Evolutionary conservation across 129 eudicot species (phyloP), one percentile per base, ranked within the genome.

Genomic region (Escallonia rubra): DNA sequence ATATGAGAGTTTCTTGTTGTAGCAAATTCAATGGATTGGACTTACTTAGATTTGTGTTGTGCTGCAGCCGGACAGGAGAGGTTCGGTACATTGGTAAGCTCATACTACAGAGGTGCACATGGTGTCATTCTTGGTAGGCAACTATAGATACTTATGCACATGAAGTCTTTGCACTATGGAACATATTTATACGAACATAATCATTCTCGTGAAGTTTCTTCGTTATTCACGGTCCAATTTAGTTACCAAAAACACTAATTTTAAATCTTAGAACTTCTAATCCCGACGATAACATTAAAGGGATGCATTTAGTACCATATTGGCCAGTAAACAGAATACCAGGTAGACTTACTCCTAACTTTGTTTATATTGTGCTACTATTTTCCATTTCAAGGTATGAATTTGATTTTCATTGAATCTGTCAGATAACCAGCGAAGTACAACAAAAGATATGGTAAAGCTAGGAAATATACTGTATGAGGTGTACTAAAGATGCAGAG

Each of bases 21-120:
- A 8, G 55, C 55, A 11, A 5, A 9, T 57, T 15, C 65, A 45
- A 11, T 41, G n/a, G 10, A 44, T 10, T 45, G 68, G 44, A 40
- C 14, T 52, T 40, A 50, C 14, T 23, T 14, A 64, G 5, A 9
- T 60, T 59, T 57, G 46, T 58, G 56, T 57, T 65, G 46, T 48
- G 57, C 39, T 81, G 81, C 86, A 91, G 97, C 92, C 62, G 97
- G 97, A 63, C 97, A 91, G 66, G 97, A 91, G 81, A 85, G 93
- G 71, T 91, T 87, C 63, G 86, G 97, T 70, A 77, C 90, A 59
- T 69, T 91, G 69, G 82, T 79, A 58, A 85, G 90, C 75, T 91
- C 97, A 7, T 91, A 91, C 73, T 91, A 87, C 75, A 75, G 97
- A 83, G 96, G 93, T 34, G 96, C 97, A 56, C 97, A 91, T 72